Base-by-base conservation (phyloP, 2,329 filamentous ascomycete species). In the Scedosporium aurantiacum region DNA sequence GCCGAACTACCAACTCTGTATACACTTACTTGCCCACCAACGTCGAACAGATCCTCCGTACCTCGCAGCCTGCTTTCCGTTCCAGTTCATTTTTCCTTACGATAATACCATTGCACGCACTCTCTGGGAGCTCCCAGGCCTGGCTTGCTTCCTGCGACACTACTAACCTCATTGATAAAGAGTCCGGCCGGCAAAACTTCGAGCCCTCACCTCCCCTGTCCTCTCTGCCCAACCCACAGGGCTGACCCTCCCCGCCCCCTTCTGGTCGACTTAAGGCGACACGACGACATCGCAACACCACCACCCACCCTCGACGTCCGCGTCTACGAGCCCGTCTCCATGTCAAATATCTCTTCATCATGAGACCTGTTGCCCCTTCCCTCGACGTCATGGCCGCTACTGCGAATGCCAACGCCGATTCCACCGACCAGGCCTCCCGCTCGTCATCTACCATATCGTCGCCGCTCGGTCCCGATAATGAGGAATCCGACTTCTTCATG, bases 401-500 rank as follows among this genome's bases (percentile, higher is more conserved):
- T 59, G 61, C 64, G 57, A 56, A 60, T 60, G 61, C 66, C 62
- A 61, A 62, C 47, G 28, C 21, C 18, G 52, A 55, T 14, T 16
- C 56, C 28, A 21, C 28, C 18, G 70, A 74, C 4, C 74, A 75
- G 62, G 75, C 81, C 68, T 84, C 81, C 50, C 77, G 81, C 64
- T 82, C 81, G 1, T 82, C 81, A 3, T 89, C 87, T 5, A 88
- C 88, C 6, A 89, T 86, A 62, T 89, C 87, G 70, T 91, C 89
- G 1, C 88, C 89, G 54, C 84, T 59, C 37, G 85, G 88, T 60
- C 85, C 84, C 71, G 88, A 91, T 70, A 91, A 95, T 74, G 89
- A 92, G 70, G 93, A 97, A 75, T 96, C 91, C 67, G 93, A 97
- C 75, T 96, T 94, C 74, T 94, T 94, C 73, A 87, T 89, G 71